Evolutionary conservation across 495 filamentous ascomycete genomes (phyloP).

Genomic region (Melanomma pulvis-pyrius): DNA sequence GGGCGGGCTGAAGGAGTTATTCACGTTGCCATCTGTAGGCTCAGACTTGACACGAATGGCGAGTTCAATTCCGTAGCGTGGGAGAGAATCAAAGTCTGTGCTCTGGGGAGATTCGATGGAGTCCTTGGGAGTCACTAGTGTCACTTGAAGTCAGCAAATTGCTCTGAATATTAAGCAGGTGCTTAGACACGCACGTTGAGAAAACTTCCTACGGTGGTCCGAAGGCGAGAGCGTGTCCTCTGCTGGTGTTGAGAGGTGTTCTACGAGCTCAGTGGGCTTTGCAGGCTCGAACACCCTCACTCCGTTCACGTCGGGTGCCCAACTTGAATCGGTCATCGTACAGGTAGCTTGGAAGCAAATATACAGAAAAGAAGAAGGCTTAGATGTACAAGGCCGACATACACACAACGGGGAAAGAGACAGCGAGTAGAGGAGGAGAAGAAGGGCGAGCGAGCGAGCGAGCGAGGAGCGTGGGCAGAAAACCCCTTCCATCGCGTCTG

Average conservation of each 20-base stretch:
- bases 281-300: not conserved
- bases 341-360: not conserved
- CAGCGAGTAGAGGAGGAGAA: not conserved
- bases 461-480: not conserved
- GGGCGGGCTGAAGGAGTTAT: not conserved
- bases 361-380: not conserved
- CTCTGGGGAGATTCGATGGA: not conserved
- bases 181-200: too few species aligned
- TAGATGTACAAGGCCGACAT: not conserved
- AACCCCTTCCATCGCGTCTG: not conserved
- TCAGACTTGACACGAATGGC: not conserved
- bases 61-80: not conserved
- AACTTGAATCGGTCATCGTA: not conserved
- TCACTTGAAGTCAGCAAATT: too few species aligned
- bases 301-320: not conserved
- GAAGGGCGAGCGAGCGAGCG: not conserved
- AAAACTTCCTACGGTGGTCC: not conserved
- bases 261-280: not conserved
- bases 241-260: not conserved
- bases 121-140: not conserved
- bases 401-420: not conserved
- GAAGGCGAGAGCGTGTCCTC: not conserved
- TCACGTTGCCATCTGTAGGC: not conserved
- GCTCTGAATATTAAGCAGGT: too few species aligned
- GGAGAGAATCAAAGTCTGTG: not conserved